Evolutionary conservation across 768 basidiomycete genomes (phyloP).

Genomic region (Boletus coccyginus): DNA sequence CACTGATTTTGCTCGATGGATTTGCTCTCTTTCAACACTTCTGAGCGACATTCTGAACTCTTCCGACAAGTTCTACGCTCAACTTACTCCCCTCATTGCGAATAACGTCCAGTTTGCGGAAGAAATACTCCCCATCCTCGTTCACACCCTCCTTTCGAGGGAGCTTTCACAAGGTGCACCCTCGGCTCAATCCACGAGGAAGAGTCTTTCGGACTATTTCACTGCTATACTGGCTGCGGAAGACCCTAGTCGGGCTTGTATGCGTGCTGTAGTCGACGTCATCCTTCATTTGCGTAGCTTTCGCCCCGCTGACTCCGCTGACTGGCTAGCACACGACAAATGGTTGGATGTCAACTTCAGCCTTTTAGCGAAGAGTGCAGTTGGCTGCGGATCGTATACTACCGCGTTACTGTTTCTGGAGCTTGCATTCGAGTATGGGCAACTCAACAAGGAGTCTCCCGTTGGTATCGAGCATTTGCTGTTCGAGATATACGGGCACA

Average conservation of each 20-base stretch:
- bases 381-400: constrained; percentile 79
- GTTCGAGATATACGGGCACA: constrained; percentile 90
- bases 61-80: constrained; percentile 62
- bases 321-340: constrained; percentile 56
- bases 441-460: constrained; percentile 27
- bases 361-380: constrained; percentile 69
- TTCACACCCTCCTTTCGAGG: constrained; percentile 59
- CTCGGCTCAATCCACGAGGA: constrained; percentile 5
- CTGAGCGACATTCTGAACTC: constrained; percentile 57
- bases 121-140: constrained; percentile 68
- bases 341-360: constrained; percentile 82
- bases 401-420: constrained; percentile 91
- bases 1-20: constrained; percentile 59
- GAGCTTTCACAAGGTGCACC: constrained; percentile 15
- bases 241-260: constrained; percentile 42
- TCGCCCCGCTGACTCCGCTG: constrained; percentile 34
- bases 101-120: constrained; percentile 58
- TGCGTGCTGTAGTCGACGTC: constrained; percentile 63
- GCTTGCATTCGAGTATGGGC: constrained; percentile 55
- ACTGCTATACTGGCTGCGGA: constrained; percentile 27
- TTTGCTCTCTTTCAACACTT: constrained; percentile 52
- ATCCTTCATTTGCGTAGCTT: constrained; percentile 81
- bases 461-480: constrained; percentile 61
- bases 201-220: constrained; percentile 23
- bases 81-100: constrained; percentile 57